Base-by-base conservation (phyloP, 148 eudicot species). In the Chenopodium album region DNA sequence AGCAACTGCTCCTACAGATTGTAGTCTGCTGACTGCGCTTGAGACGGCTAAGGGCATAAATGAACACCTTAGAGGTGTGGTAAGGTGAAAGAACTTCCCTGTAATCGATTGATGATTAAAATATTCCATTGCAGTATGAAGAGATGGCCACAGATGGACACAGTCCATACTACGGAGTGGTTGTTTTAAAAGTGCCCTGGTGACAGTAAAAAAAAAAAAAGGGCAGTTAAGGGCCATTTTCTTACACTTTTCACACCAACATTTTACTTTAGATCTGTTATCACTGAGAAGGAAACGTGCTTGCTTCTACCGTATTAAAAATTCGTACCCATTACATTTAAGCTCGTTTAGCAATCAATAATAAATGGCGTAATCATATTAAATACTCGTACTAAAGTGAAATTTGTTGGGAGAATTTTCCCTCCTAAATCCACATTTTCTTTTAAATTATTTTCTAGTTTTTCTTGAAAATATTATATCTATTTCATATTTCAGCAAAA, bases 161-260 rank as follows among this genome's bases (percentile, higher is more conserved):
- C 59, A 71, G 52, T 83, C 37, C 14, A 78, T 50, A 48, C 67
- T 26, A 65, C 31, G 67, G 46, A 84, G 73, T 68, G 76, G 62
- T 26, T 75, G 82, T 56, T 68, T 16, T 32, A 83, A 76, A 65
- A 66, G 54, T 14, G 66, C 78, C 78, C 86, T 84, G 84, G 47
- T 71, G 44, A 34, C 44, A 41, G 37, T 77, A 67, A 72, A 54
- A 20, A 8, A 16, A 56, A 69, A 8, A 16, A 56, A 69, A 14
- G 46, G 3, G n/a, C 70, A 68, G 54, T 75, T 69, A 84, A 52
- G 41, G 31, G 79, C 16, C 54, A 54, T 65, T 23, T 66, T n/a
- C 10, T 34, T 11, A 23, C 47, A 71, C 23, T 66, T 14, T 32
- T 72, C 62, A 69, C 46, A 71, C 41, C 23, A 44, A 46, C 6